Base-by-base conservation (phyloP, 2,329 filamentous ascomycete genomes). In the Paraconiothyrium brasiliense region DNA sequence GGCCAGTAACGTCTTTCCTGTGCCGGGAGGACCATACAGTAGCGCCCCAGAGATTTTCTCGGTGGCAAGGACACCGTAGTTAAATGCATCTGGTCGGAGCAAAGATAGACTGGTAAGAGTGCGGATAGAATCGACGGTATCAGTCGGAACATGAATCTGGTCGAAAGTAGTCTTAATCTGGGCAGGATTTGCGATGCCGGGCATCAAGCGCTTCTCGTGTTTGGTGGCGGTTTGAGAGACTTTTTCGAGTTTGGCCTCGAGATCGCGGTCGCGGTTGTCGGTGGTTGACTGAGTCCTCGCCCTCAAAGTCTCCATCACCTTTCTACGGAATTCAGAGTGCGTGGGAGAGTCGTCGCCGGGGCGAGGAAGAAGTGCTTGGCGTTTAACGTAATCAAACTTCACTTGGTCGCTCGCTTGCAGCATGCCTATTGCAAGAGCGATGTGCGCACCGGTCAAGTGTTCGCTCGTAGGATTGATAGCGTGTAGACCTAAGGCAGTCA, bases 31-130 rank as follows among this genome's bases (percentile, higher is more conserved):
- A 0, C 93, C 94, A 71, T 97, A 97, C 0, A 97, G 83, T 0
- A 97, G 86, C 51, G 95, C 89, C 14, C 95, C 95, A 0, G 94
- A 92, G 52, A 99, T 96, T 70, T 93, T 92, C 74, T 98, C 94
- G 0, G 89, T 92, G 1, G 93, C 92, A 13, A 99, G 86, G 4
- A 99, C 92, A 78, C 95, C 95, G 69, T 99, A 99, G 11, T 89
- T 90, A 79, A 98, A 99, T n/a, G 94, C 94, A 64, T 98, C 94
- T 0, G 95, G 95, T 0, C 94, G 89, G 54, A 92, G 84, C 5
- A 99, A 84, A 0, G 94, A 95, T 20, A 99, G 83, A 0, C 92
- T 92, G 0, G 95, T 99, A 54, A 98, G 85, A 5, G 93, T 92
- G 76, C 94, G 93, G 58, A 99, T 84, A 1, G 94, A 91, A 24